Evolutionary conservation across 2,329 filamentous ascomycete species (phyloP), one percentile per base, ranked within the genome.

Genomic region (Fusarium sp.): DNA sequence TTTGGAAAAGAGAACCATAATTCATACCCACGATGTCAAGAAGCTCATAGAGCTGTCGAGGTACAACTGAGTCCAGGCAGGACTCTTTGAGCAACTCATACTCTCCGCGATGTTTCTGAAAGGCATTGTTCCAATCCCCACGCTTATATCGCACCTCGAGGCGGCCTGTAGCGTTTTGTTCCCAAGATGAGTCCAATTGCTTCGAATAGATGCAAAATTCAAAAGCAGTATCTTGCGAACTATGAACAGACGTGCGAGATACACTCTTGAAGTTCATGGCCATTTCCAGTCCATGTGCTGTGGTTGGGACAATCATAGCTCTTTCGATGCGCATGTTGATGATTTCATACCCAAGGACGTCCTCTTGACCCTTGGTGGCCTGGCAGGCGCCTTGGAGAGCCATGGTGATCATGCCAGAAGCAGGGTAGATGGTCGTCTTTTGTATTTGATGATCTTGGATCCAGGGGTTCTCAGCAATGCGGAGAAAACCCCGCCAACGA

Each of bases 401-500:
- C 86, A 88, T 88, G 22, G 81, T 77, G 4, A 85, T 75, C 81
- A 87, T 86, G 4, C 86, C 86, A 3, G 86, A 82, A 6, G 85
- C 86, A 5, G 87, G 87, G 55, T 87, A 88, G 22, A 89, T 78
- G 36, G 85, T 83, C 3, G 84, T 84, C 68, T 84, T 85, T 63
- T 87, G 85, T 13, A 89, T 82, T 28, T 85, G 82, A 63, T 89
- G 87, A 61, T 89, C 85, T 55, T 81, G 78, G 14, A 89, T 80
- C 87, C 87, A 89, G 2, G 86, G 85, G 53, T 86, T 85, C 73
- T 89, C 86, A 1, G 81, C 80, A 12, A 86, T 62, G 15, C 86
- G 84, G 39, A 88, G 80, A 68, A 86, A 86, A 4, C 85, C 85
- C 18, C 86, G 82, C 86, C 86, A 88, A 11, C 83, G 80, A 15